Evolutionary conservation across 306 rosid genomes (phyloP).

Genomic region (Prunus mira): DNA sequence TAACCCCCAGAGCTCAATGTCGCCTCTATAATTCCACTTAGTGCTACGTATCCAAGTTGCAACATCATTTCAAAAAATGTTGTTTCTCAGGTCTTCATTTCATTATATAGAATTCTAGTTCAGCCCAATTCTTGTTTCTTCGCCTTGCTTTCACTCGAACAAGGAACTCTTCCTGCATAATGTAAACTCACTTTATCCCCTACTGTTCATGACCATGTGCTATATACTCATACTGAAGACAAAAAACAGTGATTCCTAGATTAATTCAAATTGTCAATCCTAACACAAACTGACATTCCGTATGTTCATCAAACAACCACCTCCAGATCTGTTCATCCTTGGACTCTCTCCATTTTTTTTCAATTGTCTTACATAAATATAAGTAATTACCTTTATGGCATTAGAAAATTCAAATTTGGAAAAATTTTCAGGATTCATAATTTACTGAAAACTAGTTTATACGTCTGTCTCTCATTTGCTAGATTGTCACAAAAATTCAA

Average conservation of each 20-base stretch:
- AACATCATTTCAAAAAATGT: not conserved
- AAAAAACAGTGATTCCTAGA: not conserved
- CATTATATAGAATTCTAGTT: not conserved
- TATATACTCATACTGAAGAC: not conserved
- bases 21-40: not conserved
- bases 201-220: not conserved
- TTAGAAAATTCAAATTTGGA: not conserved
- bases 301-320: not conserved
- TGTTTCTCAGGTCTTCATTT: not conserved
- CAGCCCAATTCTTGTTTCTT: not conserved
- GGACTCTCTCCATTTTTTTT: not conserved
- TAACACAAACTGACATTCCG: not conserved
- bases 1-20: not conserved
- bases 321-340: not conserved
- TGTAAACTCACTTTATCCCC: not conserved
- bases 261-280: not conserved
- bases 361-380: not conserved
- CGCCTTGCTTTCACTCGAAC: not conserved
- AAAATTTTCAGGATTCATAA: not conserved
- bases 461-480: not conserved
- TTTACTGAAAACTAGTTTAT: not conserved
- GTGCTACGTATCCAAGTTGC: not conserved
- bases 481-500: not conserved
- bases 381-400: not conserved
- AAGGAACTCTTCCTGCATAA: not conserved